Percentiles rank a stretch among this genome's conserved stretches.
Evolutionary conservation across 352 stramenopile genomes (phyloP).

Genomic region (Pythium sukuiense): DNA sequence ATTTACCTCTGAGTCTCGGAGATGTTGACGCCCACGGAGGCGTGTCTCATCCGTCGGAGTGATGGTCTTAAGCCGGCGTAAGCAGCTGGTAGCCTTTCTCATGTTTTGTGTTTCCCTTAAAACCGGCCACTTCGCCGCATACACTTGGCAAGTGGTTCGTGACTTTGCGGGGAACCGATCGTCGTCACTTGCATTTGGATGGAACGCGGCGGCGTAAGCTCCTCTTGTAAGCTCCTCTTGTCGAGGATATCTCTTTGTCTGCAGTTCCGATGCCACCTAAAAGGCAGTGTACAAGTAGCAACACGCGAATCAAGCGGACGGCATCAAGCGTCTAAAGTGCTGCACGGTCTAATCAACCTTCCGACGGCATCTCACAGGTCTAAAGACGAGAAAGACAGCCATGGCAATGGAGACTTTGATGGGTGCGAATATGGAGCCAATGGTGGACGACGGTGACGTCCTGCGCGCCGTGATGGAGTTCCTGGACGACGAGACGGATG

Average conservation of each 20-base stretch:
- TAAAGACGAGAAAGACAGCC: background rate
- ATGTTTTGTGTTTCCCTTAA: background rate
- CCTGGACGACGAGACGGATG: constrained; percentile 9
- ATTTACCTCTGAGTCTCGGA: background rate
- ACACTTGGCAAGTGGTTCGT: background rate
- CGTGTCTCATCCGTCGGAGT: background rate
- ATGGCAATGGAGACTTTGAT: background rate
- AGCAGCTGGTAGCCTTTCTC: background rate
- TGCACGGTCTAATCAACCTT: no score
- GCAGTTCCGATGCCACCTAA: no score
- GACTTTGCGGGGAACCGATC: background rate
- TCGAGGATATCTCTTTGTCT: no score
- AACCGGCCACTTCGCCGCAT: background rate
- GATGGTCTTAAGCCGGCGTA: background rate
- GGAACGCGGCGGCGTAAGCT: no score
- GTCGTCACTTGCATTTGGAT: background rate
- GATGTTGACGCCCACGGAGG: background rate
- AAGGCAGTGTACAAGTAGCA: no score
- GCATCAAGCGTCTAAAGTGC: no score
- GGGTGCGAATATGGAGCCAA: no score
- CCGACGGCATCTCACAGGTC: no score
- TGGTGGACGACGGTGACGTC: constrained; percentile 11
- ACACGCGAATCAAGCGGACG: no score
- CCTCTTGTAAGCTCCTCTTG: no score
- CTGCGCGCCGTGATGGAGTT: constrained; percentile 19